Percentiles rank a stretch among this genome's conserved stretches.
phyloP scores from a whole-genome alignment of 768 basidiomycete species.

The Favolaschia claudopus region DNA sequence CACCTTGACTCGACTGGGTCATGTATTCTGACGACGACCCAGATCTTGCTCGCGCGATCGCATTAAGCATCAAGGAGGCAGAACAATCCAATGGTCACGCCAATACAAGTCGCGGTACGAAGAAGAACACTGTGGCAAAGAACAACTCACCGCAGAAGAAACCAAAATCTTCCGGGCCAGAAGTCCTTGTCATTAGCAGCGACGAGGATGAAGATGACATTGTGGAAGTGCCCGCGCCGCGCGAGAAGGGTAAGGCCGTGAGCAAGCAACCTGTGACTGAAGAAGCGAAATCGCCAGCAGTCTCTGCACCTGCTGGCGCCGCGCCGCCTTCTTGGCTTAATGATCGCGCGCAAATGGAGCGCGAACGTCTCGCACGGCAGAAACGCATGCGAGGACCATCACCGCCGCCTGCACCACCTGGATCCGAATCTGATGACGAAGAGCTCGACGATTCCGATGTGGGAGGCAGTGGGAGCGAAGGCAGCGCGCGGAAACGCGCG shows the following conservation, averaged over 20 bases:
- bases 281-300: neutral
- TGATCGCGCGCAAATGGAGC: slow-evolving; percentile 64
- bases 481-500: slow-evolving; percentile 21
- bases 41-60: slow-evolving; percentile 21
- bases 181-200: slow-evolving; percentile 23
- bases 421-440: slow-evolving; percentile 21
- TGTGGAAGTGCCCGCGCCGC: slow-evolving; percentile 5
- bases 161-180: neutral
- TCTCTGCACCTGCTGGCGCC: slow-evolving; percentile 1
- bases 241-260: neutral
- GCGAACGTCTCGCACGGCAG: slow-evolving; percentile 59
- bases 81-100: neutral
- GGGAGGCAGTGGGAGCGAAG: slow-evolving; percentile 14
- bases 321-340: slow-evolving; percentile 42
- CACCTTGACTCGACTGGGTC: too few species aligned
- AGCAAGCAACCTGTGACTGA: too few species aligned
- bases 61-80: slow-evolving; percentile 13
- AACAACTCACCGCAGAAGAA: neutral
- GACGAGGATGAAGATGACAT: slow-evolving; percentile 22
- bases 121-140: too few species aligned
- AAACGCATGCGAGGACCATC: slow-evolving; percentile 50
- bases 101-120: neutral
- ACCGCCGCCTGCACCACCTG: slow-evolving; percentile 20
- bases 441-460: slow-evolving; percentile 3
- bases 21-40: slow-evolving; percentile 14